A percentile compares a stretch with the other conserved stretches of the same genome.
phyloP scores from a whole-genome alignment of 2,329 filamentous ascomycete species.

The Apiospora phragmitis region DNA sequence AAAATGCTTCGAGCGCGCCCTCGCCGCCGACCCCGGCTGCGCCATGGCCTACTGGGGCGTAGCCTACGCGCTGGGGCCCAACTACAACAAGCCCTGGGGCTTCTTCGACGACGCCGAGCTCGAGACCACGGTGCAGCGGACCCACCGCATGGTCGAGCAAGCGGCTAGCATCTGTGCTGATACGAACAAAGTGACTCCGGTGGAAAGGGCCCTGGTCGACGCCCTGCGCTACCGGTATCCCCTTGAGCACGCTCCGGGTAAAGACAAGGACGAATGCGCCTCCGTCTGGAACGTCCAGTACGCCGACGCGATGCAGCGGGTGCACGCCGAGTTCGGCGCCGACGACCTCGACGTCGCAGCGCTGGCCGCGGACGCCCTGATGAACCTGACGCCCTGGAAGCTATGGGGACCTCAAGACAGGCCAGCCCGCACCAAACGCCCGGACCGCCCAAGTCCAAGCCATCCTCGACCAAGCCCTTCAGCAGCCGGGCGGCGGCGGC shows the following conservation, averaged over 20 bases:
- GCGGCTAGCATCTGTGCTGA: conserved; percentile 36
- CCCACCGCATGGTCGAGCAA: conserved; percentile 44
- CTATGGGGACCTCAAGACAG: conserved; percentile 64
- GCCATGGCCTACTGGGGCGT: conserved; percentile 70
- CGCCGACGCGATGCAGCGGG: conserved; percentile 59
- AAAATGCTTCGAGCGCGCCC: conserved; percentile 63
- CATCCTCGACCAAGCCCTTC: conserved; percentile 60
- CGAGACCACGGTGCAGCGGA: conserved; percentile 46
- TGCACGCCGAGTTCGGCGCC: conserved; percentile 51
- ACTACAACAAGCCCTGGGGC: conserved; percentile 77
- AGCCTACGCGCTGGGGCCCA: conserved; percentile 71
- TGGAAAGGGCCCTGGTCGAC: conserved; percentile 63
- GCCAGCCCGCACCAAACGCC: conserved; percentile 53
- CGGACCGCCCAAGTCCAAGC: conserved; percentile 58
- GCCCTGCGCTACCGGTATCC: conserved; percentile 66
- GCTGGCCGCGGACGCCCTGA: conserved; percentile 64
- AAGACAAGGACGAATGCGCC: conserved; percentile 41
- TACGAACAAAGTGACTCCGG: conserved; percentile 34
- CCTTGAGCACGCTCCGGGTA: conserved; percentile 36
- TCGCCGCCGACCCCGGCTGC: conserved; percentile 52
- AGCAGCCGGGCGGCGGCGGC: conserved; percentile 38
- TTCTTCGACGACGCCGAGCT: conserved; percentile 66
- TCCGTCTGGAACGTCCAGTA: conserved; percentile 57
- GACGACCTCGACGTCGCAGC: conserved; percentile 66
- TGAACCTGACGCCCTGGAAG: conserved; percentile 66